phyloP scores from a whole-genome alignment of 2,329 filamentous ascomycete genomes.

The Fusarium beomiforme region DNA sequence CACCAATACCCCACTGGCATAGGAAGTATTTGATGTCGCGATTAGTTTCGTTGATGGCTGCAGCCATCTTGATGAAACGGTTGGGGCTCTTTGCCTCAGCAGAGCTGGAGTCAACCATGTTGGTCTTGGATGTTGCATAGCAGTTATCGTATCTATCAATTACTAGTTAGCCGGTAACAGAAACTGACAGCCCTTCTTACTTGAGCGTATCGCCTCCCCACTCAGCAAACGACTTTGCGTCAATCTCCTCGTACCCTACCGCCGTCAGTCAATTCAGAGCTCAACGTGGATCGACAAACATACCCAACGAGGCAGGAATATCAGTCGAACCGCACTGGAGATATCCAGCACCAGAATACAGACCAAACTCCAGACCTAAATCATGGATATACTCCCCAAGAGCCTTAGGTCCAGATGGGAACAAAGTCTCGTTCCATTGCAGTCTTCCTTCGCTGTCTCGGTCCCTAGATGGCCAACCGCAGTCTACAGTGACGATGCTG shows the following conservation, averaged over 20 bases:
- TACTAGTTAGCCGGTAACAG: too few relatives aligned
- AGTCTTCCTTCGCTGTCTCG: constrained; percentile 56
- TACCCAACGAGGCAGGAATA: constrained; percentile 57
- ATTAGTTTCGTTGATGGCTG: constrained; percentile 51
- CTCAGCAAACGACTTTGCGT: constrained; percentile 53
- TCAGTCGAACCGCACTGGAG: constrained; percentile 55
- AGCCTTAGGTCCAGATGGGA: constrained; percentile 60
- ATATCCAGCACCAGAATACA: constrained; percentile 63
- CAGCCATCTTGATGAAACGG: constrained; percentile 59
- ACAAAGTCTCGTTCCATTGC: constrained; percentile 60
- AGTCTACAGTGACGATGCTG: constrained; percentile 65
- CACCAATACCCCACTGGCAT: constrained; percentile 64
- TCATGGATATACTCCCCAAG: constrained; percentile 61
- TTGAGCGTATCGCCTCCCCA: constrained; percentile 63
- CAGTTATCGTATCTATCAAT: constrained; percentile 58
- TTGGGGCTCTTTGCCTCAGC: constrained; percentile 51
- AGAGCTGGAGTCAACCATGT: constrained; percentile 54
- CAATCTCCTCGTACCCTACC: constrained; percentile 53
- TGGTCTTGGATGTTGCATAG: constrained; percentile 54
- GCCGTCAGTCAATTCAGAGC: rapidly evolving
- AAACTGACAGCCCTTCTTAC: constrained; percentile 55
- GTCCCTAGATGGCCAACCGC: constrained; percentile 61
- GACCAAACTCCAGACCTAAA: constrained; percentile 60
- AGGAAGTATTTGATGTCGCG: constrained; percentile 59
- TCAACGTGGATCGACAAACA: background rate